Base-by-base conservation (phyloP, 2,329 filamentous ascomycete genomes). In the Cytospora schulzeri region DNA sequence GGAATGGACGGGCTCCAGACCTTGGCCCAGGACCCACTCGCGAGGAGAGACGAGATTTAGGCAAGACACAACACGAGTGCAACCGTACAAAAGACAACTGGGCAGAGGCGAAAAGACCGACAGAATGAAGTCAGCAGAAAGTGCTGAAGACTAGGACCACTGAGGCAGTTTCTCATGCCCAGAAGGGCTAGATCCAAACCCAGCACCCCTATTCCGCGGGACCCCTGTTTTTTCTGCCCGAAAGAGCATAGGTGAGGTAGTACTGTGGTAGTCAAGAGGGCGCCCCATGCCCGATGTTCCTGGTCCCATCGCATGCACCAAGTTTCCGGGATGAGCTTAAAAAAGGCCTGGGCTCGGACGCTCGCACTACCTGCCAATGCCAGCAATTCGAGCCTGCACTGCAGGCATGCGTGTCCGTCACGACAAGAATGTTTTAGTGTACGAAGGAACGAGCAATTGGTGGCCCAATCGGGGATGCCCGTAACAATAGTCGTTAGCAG, bases 301-400 rank as follows among this genome's bases (percentile, higher is more conserved):
- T 55, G 62, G 51, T 52, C 62, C 55, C 55, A 63, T 62, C 60
- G 61, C 60, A 66, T 67, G 69, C 68, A 67, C 68, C 65, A 70
- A 63, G 66, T 67, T 63, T 68, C 69, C 68, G 69, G 69, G 68
- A 70, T 69, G 68, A 64, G 67, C 66, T 69, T 68, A 66, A 63
- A 66, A 52, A 66, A 59, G 57, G 50, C 51, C 56, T 57, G 60
- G 60, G 66, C 61, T 63, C 60, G 66, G 63, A 56, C 64, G 59
- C 57, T 60, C 48, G 52, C 54, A 55, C 61, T 56, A 58, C 61
- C 50, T 56, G 15, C 60, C 52, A 62, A 51, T 62, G 60, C 60
- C 24, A 53, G 52, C 60, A 45, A 22, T 56, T 41, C 54, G 38
- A 35, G 28, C 29, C 52, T 51, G 29, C 41, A 41, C 35, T 17